Percentiles rank a stretch among this genome's conserved stretches.
phyloP scores from a whole-genome alignment of 345 rosid species.

The Dimocarpus longan region DNA sequence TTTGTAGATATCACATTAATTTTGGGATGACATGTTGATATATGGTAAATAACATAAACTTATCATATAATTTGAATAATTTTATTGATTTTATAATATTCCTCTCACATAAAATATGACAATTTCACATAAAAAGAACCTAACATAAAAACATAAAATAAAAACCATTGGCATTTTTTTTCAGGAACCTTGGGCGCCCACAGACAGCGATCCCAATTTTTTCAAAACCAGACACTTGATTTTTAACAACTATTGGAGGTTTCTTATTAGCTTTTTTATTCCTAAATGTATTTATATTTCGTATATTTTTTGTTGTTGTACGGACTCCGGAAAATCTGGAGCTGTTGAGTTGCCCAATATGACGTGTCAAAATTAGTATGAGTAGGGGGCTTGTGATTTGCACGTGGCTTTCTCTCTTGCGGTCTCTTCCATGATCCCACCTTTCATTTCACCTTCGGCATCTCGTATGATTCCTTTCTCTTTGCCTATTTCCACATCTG shows the following conservation, averaged over 20 bases:
- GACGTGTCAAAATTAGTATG: background rate
- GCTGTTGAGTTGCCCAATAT: background rate
- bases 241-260: background rate
- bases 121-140: background rate
- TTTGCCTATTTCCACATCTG: background rate
- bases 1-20: too few species aligned
- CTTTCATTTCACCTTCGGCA: background rate
- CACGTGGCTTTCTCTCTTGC: conserved; percentile 26
- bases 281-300: background rate
- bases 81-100: too few species aligned
- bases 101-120: too few species aligned
- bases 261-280: background rate
- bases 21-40: too few species aligned
- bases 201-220: background rate
- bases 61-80: too few species aligned
- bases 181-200: background rate
- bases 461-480: background rate
- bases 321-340: conserved; percentile 39
- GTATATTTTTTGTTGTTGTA: background rate
- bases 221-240: background rate
- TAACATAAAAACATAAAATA: background rate
- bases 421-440: conserved; percentile 18
- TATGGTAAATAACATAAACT: too few species aligned
- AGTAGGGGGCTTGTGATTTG: conserved; percentile 17
- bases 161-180: background rate